Percentiles rank a stretch among this genome's conserved stretches.
These are phyloP conservation scores for Gypsophila paniculata DNA, from an alignment of 179 eudicot species.

Conservation along the genomic window DNA sequence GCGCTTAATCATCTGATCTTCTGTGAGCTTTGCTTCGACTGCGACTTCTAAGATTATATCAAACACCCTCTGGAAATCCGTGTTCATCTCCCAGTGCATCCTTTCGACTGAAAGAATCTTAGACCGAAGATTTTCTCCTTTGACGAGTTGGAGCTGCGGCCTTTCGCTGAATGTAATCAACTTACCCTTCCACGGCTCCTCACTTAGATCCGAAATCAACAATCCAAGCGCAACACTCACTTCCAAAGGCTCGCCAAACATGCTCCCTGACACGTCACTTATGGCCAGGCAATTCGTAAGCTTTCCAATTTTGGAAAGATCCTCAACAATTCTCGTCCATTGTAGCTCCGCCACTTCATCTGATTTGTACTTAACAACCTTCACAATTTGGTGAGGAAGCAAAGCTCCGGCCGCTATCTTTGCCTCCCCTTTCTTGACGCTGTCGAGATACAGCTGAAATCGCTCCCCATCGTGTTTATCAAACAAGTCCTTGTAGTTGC, in stretches of 20 bases:
- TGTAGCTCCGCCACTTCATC: constrained; percentile 35
- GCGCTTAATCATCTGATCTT: constrained; percentile 44
- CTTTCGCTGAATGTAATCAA: constrained; percentile 41
- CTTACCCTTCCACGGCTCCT: constrained; percentile 57
- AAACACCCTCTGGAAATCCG: constrained; percentile 49
- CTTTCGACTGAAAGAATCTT: constrained; percentile 24
- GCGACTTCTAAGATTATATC: constrained; percentile 41
- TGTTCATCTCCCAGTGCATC: constrained; percentile 38
- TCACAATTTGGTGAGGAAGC: constrained; percentile 47
- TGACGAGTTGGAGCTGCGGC: constrained; percentile 35
- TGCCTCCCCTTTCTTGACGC: constrained; percentile 33
- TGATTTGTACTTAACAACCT: background rate
- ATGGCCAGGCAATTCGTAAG: constrained; percentile 41
- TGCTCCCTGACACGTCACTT: constrained; percentile 47
- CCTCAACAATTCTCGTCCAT: constrained; percentile 49
- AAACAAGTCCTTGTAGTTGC: constrained; percentile 31
- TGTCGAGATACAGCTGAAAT: constrained; percentile 30
- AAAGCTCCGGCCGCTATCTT: constrained; percentile 50
- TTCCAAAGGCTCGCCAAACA: constrained; percentile 43
- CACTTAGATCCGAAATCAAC: constrained; percentile 44
- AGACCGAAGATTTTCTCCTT: constrained; percentile 30
- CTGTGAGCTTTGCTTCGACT: constrained; percentile 30
- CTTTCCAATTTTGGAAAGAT: constrained; percentile 33
- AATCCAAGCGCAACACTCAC: constrained; percentile 45
- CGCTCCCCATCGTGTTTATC: constrained; percentile 30